These are phyloP conservation scores for Pyrus hybrid DNA, from an alignment of 331 rosid genomes.

Conservation along the genomic window DNA sequence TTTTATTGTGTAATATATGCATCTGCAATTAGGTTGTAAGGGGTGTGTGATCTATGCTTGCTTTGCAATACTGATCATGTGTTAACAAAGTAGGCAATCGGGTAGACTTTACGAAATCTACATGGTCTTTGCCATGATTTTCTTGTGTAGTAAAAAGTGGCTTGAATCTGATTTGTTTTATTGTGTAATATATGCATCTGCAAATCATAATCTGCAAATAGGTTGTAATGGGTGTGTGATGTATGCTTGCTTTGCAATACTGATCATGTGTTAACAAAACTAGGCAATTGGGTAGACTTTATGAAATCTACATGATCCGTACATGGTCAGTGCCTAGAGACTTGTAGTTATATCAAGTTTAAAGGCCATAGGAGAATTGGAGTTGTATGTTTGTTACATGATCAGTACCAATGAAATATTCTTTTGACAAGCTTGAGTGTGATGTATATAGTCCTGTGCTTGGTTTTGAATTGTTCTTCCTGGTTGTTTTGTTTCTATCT, in stretches of 20 bases:
- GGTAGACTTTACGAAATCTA: background rate
- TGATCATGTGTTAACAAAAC: background rate
- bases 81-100: background rate
- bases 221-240: background rate
- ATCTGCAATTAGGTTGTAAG: background rate
- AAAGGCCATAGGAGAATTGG: background rate
- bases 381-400: background rate
- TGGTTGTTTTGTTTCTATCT: slow-evolving; percentile 7
- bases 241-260: background rate
- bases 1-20: background rate
- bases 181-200: no score
- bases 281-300: background rate
- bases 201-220: background rate
- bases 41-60: background rate
- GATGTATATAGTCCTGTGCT: background rate
- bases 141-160: background rate
- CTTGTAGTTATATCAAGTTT: background rate
- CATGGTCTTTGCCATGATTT: background rate
- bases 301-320: background rate
- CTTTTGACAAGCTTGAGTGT: background rate
- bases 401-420: background rate
- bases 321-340: background rate
- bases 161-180: background rate
- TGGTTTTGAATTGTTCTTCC: background rate
- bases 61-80: background rate